Evolutionary conservation across 768 basidiomycete genomes (phyloP).

Genomic region (Panellus pusillus): DNA sequence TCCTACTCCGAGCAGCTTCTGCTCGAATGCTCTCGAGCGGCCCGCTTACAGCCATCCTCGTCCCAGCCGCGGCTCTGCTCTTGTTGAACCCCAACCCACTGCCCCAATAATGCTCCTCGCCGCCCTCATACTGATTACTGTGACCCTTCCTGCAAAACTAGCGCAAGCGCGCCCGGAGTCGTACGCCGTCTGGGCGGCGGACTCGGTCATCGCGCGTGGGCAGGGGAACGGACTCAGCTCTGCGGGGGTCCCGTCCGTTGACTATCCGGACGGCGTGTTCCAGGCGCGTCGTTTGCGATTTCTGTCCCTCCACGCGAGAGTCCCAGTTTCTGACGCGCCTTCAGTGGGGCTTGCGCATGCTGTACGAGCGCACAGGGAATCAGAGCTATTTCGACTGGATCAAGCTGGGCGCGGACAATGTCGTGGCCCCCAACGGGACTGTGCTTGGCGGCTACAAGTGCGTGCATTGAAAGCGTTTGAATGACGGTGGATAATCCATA

Average conservation of each 20-base stretch:
- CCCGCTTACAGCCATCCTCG: not conserved
- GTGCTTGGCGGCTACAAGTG: conserved; percentile 41
- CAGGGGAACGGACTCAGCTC: conserved; percentile 44
- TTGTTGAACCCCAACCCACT: not conserved
- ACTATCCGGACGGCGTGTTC: conserved; percentile 35
- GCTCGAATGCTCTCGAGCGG: not conserved
- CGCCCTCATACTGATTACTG: not conserved
- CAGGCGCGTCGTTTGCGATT: conserved; percentile 1
- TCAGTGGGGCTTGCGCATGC: conserved; percentile 40
- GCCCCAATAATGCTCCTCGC: not conserved
- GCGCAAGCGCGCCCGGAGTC: conserved; percentile 33
- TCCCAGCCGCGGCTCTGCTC: too few relatives aligned
- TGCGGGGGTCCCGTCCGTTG: conserved; percentile 33
- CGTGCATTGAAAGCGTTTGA: conserved; percentile 7
- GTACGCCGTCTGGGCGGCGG: conserved; percentile 46
- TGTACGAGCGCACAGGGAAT: conserved; percentile 43
- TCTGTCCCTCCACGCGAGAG: too few relatives aligned
- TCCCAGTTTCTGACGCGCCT: conserved; percentile 17
- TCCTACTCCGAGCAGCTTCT: not conserved
- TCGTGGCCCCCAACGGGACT: conserved; percentile 39
- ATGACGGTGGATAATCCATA: not conserved
- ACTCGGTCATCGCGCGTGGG: conserved; percentile 42
- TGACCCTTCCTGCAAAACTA: not conserved
- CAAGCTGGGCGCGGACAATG: conserved; percentile 35
- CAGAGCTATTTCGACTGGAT: conserved; percentile 43